Evolutionary conservation across 306 rosid genomes (phyloP).

Genomic region (Malus orientalis): DNA sequence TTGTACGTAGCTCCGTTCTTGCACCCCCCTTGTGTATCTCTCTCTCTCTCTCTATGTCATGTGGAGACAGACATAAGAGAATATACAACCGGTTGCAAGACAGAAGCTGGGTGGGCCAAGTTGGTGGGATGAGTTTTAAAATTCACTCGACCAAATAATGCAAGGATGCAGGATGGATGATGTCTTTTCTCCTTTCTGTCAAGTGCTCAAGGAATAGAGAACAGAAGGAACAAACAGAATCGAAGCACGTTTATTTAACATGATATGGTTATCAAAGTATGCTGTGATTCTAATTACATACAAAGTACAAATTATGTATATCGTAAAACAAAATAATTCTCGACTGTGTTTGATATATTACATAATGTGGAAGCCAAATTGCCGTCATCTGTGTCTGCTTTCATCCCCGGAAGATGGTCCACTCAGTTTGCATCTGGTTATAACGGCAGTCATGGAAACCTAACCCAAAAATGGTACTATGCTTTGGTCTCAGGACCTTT

Average conservation of each 20-base stretch:
- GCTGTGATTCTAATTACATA: conserved; percentile 16
- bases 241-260: not conserved
- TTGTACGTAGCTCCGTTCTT: no score
- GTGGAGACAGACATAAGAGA: no score
- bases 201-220: conserved; percentile 1
- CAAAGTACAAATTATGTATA: not conserved
- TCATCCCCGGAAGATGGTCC: conserved; percentile 14
- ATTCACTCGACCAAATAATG: not conserved
- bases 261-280: not conserved
- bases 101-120: not conserved
- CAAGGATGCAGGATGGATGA: not conserved
- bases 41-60: no score
- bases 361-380: conserved; percentile 19
- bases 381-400: conserved; percentile 22
- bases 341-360: conserved; percentile 22
- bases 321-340: conserved; percentile 14
- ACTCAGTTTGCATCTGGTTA: conserved; percentile 11
- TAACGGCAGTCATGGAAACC: conserved; percentile 16
- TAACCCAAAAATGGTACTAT: conserved; percentile 23
- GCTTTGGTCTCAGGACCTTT: conserved; percentile 18
- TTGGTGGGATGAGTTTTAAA: not conserved
- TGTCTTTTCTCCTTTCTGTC: not conserved
- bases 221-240: not conserved
- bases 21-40: no score
- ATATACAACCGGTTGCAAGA: no score